Percentiles rank a stretch among this genome's conserved stretches.
Evolutionary conservation across 2,329 filamentous ascomycete genomes (phyloP).

Genomic region (Penicillium sp.): DNA sequence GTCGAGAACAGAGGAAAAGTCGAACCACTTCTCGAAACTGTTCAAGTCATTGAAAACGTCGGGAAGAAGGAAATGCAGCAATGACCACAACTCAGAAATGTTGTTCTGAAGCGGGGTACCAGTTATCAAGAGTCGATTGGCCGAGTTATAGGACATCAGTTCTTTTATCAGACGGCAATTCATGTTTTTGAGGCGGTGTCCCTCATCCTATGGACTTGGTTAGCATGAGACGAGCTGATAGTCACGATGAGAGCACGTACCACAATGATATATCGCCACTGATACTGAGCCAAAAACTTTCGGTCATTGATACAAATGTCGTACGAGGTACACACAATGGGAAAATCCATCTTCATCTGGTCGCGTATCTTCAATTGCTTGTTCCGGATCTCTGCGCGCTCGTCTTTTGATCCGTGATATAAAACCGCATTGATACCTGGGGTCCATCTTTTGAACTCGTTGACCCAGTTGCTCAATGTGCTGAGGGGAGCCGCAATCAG

Average conservation of each 20-base stretch:
- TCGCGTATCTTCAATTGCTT: slow-evolving; percentile 66
- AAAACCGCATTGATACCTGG: slow-evolving; percentile 83
- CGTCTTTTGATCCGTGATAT: slow-evolving; percentile 80
- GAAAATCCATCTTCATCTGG: slow-evolving; percentile 70
- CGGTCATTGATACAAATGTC: slow-evolving; percentile 94
- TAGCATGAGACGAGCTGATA: slow-evolving; percentile 6
- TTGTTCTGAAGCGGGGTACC: slow-evolving; percentile 97
- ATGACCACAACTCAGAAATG: slow-evolving; percentile 87
- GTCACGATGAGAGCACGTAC: slow-evolving; percentile 41
- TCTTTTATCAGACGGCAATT: slow-evolving; percentile 90
- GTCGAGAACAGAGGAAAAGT: slow-evolving; percentile 88
- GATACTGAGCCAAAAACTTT: slow-evolving; percentile 74
- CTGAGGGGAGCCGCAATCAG: slow-evolving; percentile 87
- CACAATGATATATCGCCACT: slow-evolving; percentile 98
- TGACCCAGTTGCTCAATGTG: slow-evolving; percentile 92
- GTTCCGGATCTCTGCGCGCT: slow-evolving; percentile 72
- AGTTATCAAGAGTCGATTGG: slow-evolving; percentile 87
- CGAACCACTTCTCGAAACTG: slow-evolving; percentile 93
- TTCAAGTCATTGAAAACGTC: slow-evolving; percentile 92
- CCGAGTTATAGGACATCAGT: slow-evolving; percentile 81
- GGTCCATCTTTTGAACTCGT: slow-evolving; percentile 88
- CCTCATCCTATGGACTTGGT: slow-evolving; percentile 67
- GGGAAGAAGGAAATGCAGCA: slow-evolving; percentile 89
- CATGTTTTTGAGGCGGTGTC: slow-evolving; percentile 95
- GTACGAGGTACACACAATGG: slow-evolving; percentile 90